Percentiles rank a stretch among this genome's conserved stretches.
Conservation (phyloP, 768 basidiomycete genomes). For the Phlebiopsis gigantea region DNA sequence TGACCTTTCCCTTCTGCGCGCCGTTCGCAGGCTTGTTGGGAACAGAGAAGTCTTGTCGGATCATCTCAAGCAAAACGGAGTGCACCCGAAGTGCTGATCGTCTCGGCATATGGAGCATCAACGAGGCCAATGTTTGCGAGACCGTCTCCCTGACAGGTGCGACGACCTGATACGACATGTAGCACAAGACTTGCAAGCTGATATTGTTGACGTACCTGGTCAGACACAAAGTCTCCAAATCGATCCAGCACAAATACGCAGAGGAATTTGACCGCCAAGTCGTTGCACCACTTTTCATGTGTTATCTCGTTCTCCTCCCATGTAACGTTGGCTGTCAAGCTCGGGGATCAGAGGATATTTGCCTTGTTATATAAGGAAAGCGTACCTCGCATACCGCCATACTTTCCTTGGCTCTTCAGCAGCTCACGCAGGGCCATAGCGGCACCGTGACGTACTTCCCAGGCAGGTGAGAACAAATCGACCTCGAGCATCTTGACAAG, state of each 20-base stretch:
- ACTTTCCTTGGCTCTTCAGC: slow-evolving; percentile 75
- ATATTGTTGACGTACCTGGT: slow-evolving; percentile 53
- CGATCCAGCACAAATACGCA: slow-evolving; percentile 91
- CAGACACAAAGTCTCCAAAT: slow-evolving; percentile 97
- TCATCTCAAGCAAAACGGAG: slow-evolving; percentile 84
- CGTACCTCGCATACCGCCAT: slow-evolving; percentile 81
- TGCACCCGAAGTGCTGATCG: slow-evolving; percentile 78
- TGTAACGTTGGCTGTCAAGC: slow-evolving; percentile 41
- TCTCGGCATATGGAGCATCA: slow-evolving; percentile 85
- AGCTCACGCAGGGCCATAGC: slow-evolving; percentile 88
- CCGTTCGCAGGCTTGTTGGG: slow-evolving; percentile 30
- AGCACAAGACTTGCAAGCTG: neutral
- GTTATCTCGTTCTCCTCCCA: slow-evolving; percentile 53
- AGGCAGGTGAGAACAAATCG: slow-evolving; percentile 76
- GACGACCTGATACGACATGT: slow-evolving; percentile 48
- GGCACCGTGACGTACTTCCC: slow-evolving; percentile 94
- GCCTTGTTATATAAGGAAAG: too few relatives aligned
- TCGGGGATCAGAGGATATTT: too few relatives aligned
- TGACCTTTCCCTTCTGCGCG: slow-evolving; percentile 18
- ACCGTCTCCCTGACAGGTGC: slow-evolving; percentile 97
- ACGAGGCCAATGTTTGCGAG: slow-evolving; percentile 87
- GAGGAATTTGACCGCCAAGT: slow-evolving; percentile 78
- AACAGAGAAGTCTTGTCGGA: slow-evolving; percentile 74
- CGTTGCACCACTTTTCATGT: slow-evolving; percentile 89
- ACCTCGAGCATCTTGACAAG: slow-evolving; percentile 75